phyloP scores from a whole-genome alignment of 169 alveolate species.

The Perkinsus chesapeaki region DNA sequence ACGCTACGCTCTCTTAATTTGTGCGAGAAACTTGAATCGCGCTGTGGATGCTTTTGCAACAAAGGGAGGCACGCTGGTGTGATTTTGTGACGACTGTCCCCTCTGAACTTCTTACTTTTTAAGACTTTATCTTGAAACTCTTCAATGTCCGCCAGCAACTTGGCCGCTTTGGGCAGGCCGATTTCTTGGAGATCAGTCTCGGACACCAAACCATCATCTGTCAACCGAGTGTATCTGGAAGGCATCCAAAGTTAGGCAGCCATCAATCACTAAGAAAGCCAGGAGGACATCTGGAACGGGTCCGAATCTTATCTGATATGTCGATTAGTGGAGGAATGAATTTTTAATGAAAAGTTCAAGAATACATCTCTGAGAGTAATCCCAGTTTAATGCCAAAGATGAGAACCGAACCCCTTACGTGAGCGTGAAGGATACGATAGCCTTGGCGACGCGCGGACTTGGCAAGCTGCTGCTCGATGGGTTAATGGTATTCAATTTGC shows the following conservation, averaged over 20 bases:
- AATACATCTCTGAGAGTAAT: no score
- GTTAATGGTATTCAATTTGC: background rate
- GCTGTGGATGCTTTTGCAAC: no score
- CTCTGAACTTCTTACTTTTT: background rate
- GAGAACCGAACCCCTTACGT: background rate
- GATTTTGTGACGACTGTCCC: background rate
- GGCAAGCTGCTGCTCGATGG: background rate
- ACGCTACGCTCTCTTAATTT: no score
- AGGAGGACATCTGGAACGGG: no score
- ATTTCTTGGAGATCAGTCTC: background rate
- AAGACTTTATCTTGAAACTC: background rate
- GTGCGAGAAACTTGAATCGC: no score
- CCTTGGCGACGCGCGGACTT: background rate
- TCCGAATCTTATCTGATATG: no score
- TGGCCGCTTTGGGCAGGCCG: background rate
- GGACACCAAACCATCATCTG: background rate
- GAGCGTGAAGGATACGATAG: background rate
- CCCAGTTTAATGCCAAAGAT: no score
- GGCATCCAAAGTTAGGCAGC: background rate
- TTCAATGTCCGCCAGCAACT: background rate
- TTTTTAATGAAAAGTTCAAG: no score
- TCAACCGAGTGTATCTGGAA: background rate
- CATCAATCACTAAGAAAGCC: no score
- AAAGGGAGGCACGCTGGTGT: no score
- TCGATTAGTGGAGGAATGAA: no score